Conservation (phyloP, 148 eudicot species). For the Spergularia marina region DNA sequence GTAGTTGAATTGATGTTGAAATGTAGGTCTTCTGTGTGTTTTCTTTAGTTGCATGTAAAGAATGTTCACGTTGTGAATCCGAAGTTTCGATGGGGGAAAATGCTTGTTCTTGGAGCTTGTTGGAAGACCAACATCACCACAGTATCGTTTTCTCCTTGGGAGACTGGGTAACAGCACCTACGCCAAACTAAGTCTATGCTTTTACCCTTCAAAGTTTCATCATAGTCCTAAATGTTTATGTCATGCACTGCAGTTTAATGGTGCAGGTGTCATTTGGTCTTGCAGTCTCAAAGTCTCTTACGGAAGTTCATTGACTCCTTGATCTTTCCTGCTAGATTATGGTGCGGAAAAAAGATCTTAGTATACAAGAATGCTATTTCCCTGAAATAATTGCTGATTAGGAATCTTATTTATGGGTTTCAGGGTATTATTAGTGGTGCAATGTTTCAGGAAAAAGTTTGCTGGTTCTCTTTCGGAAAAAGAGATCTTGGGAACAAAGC, state of each 20-base stretch:
- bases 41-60: conserved; percentile 50
- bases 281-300: conserved; percentile 56
- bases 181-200: conserved; percentile 6
- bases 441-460: conserved; percentile 73
- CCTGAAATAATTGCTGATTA: conserved; percentile 8
- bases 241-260: conserved; percentile 19
- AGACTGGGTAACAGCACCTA: conserved; percentile 51
- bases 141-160: conserved; percentile 71
- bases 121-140: conserved; percentile 58
- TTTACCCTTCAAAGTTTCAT: background rate
- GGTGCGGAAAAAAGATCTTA: conserved; percentile 44
- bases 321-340: conserved; percentile 62
- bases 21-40: conserved; percentile 4
- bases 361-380: conserved; percentile 9
- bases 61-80: conserved; percentile 80
- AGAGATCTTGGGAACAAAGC: conserved; percentile 79
- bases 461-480: conserved; percentile 57
- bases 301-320: conserved; percentile 60
- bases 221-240: conserved; percentile 2
- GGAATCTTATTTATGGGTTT: conserved; percentile 22
- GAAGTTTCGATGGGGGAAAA: conserved; percentile 64
- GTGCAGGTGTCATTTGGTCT: conserved; percentile 48
- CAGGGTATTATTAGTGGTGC: conserved; percentile 75
- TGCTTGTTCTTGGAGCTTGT: conserved; percentile 82
- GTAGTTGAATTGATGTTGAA: background rate